These are phyloP conservation scores for Botrytis galanthina DNA, from an alignment of 2,329 filamentous ascomycete genomes.

Conservation along the genomic window DNA sequence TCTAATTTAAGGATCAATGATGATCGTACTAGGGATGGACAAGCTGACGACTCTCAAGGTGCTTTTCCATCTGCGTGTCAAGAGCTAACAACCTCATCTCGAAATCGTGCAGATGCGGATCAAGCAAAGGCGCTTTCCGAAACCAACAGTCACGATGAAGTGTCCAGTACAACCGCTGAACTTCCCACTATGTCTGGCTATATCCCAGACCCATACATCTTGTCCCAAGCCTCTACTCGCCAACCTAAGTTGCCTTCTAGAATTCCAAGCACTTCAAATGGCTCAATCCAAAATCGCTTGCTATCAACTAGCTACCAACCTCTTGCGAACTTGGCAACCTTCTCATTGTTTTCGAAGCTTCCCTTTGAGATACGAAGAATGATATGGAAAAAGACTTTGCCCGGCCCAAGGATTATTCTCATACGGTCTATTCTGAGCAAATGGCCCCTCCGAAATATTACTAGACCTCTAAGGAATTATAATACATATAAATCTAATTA, in stretches of 20 bases:
- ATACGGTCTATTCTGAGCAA: not conserved
- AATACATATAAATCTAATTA: not conserved
- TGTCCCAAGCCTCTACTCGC: too few relatives aligned
- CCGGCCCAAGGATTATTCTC: not conserved
- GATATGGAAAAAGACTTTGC: not conserved
- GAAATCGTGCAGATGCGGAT: not conserved
- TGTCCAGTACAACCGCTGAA: not conserved
- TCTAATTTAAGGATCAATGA: not conserved
- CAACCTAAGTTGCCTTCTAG: too few relatives aligned
- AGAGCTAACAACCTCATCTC: not conserved
- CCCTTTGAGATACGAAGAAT: not conserved
- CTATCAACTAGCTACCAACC: not conserved
- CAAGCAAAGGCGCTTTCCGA: not conserved
- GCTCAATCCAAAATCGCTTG: not conserved
- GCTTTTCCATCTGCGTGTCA: not conserved
- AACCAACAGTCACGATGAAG: not conserved
- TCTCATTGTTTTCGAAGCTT: not conserved
- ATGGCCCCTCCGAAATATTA: not conserved
- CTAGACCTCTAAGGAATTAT: not conserved
- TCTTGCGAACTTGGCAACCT: not conserved
- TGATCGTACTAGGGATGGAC: not conserved
- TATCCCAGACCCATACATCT: not conserved
- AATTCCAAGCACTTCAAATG: too few relatives aligned
- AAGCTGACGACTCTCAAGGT: not conserved
- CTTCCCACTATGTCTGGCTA: too few relatives aligned